Conservation (phyloP, 129 eudicot genomes). For the Helianthus tuberosus region DNA sequence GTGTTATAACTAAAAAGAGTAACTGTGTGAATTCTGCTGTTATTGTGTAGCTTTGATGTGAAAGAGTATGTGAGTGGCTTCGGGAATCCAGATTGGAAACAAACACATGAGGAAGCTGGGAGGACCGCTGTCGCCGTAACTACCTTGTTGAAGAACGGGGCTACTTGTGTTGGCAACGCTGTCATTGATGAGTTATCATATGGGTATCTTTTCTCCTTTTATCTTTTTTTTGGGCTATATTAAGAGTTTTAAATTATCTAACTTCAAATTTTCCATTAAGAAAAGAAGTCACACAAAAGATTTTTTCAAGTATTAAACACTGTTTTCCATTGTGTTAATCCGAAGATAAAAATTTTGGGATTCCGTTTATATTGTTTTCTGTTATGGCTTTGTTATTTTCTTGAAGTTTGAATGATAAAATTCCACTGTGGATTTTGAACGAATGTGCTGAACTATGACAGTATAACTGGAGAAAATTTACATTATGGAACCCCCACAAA, state of each 20-base stretch:
- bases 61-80: conserved; percentile 79
- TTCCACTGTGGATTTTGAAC: conserved; percentile 20
- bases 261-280: not conserved
- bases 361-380: not conserved
- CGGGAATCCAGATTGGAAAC: conserved; percentile 85
- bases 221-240: not conserved
- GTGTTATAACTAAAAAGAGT: not conserved
- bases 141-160: conserved; percentile 71
- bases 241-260: not conserved
- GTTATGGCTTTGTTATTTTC: conserved; percentile 3
- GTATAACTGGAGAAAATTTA: conserved; percentile 85
- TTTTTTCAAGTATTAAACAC: not conserved
- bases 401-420: not conserved
- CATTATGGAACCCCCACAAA: conserved; percentile 87
- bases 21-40: conserved; percentile 7
- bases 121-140: conserved; percentile 79
- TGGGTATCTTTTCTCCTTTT: conserved; percentile 48
- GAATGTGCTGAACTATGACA: conserved; percentile 37
- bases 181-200: conserved; percentile 73
- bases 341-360: not conserved
- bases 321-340: conserved; percentile 6
- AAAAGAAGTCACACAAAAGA: not conserved
- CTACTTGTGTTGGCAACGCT: conserved; percentile 85
- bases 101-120: conserved; percentile 72
- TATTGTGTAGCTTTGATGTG: conserved; percentile 70